phyloP scores from a whole-genome alignment of 768 basidiomycete genomes.

The Boletus edulis region DNA sequence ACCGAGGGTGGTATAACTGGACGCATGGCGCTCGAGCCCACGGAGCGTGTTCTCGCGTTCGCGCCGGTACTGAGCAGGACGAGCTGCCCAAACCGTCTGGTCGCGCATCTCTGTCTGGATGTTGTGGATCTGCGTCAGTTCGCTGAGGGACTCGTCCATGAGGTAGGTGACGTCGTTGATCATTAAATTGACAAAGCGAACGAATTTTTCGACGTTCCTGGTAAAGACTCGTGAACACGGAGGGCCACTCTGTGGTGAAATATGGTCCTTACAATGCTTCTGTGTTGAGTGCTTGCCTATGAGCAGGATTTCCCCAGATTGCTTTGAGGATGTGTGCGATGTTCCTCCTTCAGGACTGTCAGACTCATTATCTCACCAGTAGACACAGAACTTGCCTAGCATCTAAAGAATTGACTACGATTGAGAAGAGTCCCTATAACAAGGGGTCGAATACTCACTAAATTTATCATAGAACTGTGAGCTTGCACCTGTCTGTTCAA shows the following conservation, averaged over 20 bases:
- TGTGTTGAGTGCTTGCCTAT: slow-evolving; percentile 79
- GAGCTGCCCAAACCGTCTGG: slow-evolving; percentile 62
- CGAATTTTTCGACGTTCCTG: slow-evolving; percentile 89
- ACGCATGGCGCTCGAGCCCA: slow-evolving; percentile 79
- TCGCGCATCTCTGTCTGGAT: slow-evolving; percentile 87
- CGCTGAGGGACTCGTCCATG: slow-evolving; percentile 92
- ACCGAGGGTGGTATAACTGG: slow-evolving; percentile 83
- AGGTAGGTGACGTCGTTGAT: slow-evolving; percentile 99
- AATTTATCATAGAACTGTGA: slow-evolving; percentile 99
- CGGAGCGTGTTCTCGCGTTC: slow-evolving; percentile 80
- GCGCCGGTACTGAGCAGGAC: slow-evolving; percentile 68
- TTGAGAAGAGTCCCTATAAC: slow-evolving; percentile 4
- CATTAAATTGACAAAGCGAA: slow-evolving; percentile 94
- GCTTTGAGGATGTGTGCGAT: slow-evolving; percentile 85
- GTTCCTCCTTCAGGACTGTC: slow-evolving; percentile 59
- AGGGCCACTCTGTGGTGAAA: not conserved
- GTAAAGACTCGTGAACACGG: slow-evolving; percentile 7
- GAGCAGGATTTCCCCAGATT: slow-evolving; percentile 88
- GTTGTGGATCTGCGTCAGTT: slow-evolving; percentile 83
- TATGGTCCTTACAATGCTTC: slow-evolving; percentile 64
- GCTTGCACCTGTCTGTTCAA: slow-evolving; percentile 95
- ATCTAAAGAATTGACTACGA: slow-evolving; percentile 35
- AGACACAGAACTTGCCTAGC: slow-evolving; percentile 40
- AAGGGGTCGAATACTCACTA: slow-evolving; percentile 49
- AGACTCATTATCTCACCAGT: not conserved